These are phyloP conservation scores for Grammothele lineata DNA, from an alignment of 768 basidiomycete genomes.

Conservation along the genomic window DNA sequence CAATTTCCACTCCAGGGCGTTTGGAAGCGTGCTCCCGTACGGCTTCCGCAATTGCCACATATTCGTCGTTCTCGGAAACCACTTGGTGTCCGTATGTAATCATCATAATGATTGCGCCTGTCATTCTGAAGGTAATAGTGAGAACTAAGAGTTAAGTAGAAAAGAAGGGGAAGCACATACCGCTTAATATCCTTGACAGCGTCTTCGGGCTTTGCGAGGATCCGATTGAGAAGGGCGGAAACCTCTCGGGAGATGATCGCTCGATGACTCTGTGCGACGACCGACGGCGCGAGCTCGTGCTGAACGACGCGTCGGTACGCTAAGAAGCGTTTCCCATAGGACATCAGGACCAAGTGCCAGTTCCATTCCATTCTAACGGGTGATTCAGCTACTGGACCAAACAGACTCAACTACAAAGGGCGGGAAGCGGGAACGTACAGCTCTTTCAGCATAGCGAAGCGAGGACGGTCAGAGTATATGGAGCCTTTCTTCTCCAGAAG, in stretches of 20 bases:
- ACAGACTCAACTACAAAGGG: too few species aligned
- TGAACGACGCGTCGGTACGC: conserved; percentile 3
- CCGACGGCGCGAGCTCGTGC: not conserved
- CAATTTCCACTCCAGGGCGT: not conserved
- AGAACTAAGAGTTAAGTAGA: not conserved
- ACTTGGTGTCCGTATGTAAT: conserved; percentile 15
- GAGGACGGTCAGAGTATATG: conserved; percentile 30
- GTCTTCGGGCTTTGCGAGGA: not conserved
- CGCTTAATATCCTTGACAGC: conserved; percentile 1
- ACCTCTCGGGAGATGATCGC: conserved; percentile 6
- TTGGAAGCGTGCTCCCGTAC: not conserved
- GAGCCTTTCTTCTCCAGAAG: conserved; percentile 25
- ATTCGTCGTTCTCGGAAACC: conserved; percentile 8
- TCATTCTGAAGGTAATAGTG: too few species aligned
- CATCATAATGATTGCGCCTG: conserved; percentile 12
- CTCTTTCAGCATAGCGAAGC: conserved; percentile 33
- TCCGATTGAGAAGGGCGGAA: not conserved
- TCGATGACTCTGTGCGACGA: not conserved
- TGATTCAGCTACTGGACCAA: too few species aligned
- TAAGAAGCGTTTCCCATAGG: not conserved
- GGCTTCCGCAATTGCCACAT: conserved; percentile 10
- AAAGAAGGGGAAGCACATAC: conserved; percentile 1
- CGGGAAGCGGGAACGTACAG: too few species aligned
- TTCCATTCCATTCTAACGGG: too few species aligned
- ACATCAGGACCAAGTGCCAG: too few species aligned